Percentiles rank a stretch among this genome's conserved stretches.
Conservation (phyloP, 2,329 filamentous ascomycete species). For the Xylaria sp. region DNA sequence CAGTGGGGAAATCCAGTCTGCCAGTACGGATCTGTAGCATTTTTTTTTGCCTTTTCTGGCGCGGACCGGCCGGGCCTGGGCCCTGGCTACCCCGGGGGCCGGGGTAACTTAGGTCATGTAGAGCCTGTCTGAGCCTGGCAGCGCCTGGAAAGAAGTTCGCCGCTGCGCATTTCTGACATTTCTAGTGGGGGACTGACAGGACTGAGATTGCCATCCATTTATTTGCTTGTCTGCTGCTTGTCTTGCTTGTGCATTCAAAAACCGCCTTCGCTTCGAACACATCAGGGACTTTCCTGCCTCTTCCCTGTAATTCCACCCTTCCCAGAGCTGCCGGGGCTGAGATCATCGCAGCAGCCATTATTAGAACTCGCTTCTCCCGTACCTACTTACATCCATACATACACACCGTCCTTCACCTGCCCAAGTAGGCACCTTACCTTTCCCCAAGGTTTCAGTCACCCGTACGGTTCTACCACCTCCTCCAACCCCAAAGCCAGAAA, state of each 20-base stretch:
- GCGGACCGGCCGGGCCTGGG: constrained; percentile 22
- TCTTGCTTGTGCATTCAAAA: neutral
- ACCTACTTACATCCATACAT: too few species aligned
- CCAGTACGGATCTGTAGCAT: neutral
- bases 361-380: neutral
- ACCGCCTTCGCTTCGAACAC: neutral
- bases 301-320: neutral
- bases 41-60: constrained; percentile 1
- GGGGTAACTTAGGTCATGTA: neutral
- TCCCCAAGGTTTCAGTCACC: too few species aligned
- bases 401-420: too few species aligned
- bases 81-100: neutral
- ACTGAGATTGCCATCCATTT: too few species aligned
- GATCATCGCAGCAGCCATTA: neutral
- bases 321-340: neutral
- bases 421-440: too few species aligned
- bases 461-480: too few species aligned
- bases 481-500: too few species aligned
- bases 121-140: neutral
- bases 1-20: neutral
- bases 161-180: neutral
- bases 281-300: neutral
- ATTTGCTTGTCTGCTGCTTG: too few species aligned
- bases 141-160: too few species aligned
- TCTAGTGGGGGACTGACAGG: too few species aligned